Evolutionary conservation across 345 rosid genomes (phyloP).

Genomic region (Eucalyptus urophylla): DNA sequence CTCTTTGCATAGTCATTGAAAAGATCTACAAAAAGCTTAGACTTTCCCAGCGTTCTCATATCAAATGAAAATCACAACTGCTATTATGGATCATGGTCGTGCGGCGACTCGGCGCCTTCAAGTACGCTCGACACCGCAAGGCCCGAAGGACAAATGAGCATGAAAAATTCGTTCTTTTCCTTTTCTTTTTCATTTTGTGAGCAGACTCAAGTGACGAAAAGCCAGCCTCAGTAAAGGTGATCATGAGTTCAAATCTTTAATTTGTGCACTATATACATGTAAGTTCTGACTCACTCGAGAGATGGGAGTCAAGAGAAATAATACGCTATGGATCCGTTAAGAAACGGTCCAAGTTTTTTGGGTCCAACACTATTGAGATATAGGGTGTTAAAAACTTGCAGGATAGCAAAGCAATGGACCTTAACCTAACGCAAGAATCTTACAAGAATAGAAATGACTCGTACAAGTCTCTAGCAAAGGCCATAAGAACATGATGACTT

Average conservation of each 20-base stretch:
- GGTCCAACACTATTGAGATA: background rate
- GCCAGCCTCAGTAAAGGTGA: background rate
- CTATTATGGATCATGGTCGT: background rate
- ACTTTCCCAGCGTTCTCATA: background rate
- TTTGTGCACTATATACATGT: background rate
- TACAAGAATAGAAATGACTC: background rate
- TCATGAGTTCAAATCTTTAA: background rate
- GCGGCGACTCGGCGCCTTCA: background rate
- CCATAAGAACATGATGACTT: background rate
- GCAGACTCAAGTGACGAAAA: background rate
- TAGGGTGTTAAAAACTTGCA: background rate
- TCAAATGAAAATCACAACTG: background rate
- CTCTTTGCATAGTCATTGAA: background rate
- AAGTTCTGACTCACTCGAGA: background rate
- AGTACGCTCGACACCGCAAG: background rate
- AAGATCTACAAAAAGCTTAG: background rate
- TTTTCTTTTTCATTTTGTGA: background rate
- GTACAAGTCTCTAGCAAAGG: background rate
- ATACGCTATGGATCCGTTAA: background rate
- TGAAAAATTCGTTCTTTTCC: background rate
- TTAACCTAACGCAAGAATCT: background rate
- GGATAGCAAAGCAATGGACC: background rate
- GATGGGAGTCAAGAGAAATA: background rate
- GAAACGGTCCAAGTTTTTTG: background rate
- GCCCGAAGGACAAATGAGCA: background rate